Evolutionary conservation across 495 filamentous ascomycete genomes (phyloP).

Genomic region (Sphaerosporella brunnea): DNA sequence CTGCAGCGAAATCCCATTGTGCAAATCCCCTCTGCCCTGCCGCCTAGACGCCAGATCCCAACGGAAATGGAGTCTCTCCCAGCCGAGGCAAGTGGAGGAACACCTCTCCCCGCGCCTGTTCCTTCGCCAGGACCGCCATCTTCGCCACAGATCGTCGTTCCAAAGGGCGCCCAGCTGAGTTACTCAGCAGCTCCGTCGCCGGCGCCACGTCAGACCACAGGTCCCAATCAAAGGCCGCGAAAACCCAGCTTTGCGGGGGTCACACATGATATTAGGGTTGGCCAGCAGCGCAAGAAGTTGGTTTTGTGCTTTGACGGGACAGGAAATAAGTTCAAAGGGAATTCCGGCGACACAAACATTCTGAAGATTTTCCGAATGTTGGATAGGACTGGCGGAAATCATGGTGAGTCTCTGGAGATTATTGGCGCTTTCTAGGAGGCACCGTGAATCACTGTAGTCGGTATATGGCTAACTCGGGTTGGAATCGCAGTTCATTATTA

Average conservation of each 20-base stretch:
- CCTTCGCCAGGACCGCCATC: too few relatives aligned
- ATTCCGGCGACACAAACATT: constrained; percentile 71
- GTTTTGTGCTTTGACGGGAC: constrained; percentile 84
- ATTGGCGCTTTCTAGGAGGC: too few relatives aligned
- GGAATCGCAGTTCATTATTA: constrained; percentile 43
- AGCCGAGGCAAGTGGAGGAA: too few relatives aligned
- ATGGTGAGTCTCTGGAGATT: constrained; percentile 29
- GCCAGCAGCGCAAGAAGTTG: constrained; percentile 26
- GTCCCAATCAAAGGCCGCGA: not conserved
- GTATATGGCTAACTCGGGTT: not conserved
- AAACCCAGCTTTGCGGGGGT: not conserved
- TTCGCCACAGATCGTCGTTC: not conserved
- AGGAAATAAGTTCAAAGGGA: constrained; percentile 69
- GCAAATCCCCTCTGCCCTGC: too few relatives aligned
- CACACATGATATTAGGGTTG: not conserved
- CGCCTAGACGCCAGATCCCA: too few relatives aligned
- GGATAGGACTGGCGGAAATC: constrained; percentile 34
- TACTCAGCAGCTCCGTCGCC: not conserved
- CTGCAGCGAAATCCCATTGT: too few relatives aligned
- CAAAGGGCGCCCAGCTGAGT: not conserved
- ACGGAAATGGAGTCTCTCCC: too few relatives aligned
- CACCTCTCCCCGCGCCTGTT: too few relatives aligned
- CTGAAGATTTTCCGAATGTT: constrained; percentile 66
- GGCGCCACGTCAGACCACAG: not conserved
- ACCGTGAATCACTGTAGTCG: too few relatives aligned